A percentile compares a stretch with the other conserved stretches of the same genome.
These are phyloP conservation scores for Magnusiomyces fungicola DNA, from an alignment of 1,139 yeast species.

Conservation along the genomic window DNA sequence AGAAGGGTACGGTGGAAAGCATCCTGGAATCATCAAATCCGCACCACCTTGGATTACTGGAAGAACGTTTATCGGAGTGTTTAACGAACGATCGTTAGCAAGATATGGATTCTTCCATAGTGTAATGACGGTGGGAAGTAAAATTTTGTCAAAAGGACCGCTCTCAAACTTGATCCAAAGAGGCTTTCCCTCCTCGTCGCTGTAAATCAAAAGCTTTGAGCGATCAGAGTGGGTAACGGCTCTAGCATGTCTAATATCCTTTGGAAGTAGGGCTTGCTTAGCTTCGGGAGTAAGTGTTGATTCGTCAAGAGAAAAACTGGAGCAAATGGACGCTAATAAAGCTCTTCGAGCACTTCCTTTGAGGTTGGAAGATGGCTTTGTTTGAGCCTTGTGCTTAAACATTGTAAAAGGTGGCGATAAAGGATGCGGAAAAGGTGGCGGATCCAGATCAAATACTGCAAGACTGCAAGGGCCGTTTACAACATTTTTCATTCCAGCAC, in stretches of 20 bases:
- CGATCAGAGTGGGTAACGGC: slow-evolving; percentile 48
- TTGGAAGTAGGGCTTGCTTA: slow-evolving; percentile 49
- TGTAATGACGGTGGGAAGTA: slow-evolving; percentile 64
- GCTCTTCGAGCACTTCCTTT: slow-evolving; percentile 76
- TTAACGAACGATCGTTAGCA: slow-evolving; percentile 46
- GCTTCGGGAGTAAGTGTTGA: slow-evolving; percentile 40
- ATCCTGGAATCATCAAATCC: slow-evolving; percentile 86
- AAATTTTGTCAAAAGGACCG: slow-evolving; percentile 24
- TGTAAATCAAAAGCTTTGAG: slow-evolving; percentile 54
- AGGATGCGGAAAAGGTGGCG: too few relatives aligned
- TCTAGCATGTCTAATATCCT: slow-evolving; percentile 55
- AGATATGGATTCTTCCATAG: slow-evolving; percentile 63
- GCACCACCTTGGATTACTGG: slow-evolving; percentile 67
- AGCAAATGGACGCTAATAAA: slow-evolving; percentile 43
- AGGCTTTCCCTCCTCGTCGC: slow-evolving; percentile 59
- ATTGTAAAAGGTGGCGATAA: too few relatives aligned
- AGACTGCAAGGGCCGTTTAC: too few relatives aligned
- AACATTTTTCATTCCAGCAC: too few relatives aligned
- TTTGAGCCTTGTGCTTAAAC: slow-evolving; percentile 58
- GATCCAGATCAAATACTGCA: too few relatives aligned
- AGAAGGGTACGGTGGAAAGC: slow-evolving; percentile 68
- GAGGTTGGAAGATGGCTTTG: slow-evolving; percentile 69
- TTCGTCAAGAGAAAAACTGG: slow-evolving; percentile 41
- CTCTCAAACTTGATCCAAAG: slow-evolving; percentile 60
- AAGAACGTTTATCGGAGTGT: slow-evolving; percentile 70